Conservation (phyloP, 192 early-diverging fungal species). For the Umbelopsis vinacea region DNA sequence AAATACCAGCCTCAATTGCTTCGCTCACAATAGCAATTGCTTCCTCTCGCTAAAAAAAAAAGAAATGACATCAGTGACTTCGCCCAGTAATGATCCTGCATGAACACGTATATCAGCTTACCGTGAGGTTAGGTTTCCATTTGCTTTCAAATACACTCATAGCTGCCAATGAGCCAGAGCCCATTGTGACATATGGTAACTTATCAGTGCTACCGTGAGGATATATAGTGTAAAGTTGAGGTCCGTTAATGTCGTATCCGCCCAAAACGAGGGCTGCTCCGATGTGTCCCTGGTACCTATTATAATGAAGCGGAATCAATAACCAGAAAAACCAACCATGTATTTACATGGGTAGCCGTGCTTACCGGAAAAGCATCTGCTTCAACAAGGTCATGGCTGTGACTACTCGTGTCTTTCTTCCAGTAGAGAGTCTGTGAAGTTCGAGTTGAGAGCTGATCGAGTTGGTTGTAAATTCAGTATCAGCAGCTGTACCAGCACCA, state of each 20-base stretch:
- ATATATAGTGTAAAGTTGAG: constrained; percentile 88
- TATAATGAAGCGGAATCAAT: not conserved
- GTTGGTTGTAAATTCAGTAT: constrained; percentile 94
- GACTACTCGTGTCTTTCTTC: constrained; percentile 82
- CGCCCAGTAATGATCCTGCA: no score
- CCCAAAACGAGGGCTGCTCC: constrained; percentile 94
- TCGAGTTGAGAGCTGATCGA: constrained; percentile 94
- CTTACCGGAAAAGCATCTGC: constrained; percentile 91
- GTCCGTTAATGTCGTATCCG: constrained; percentile 89
- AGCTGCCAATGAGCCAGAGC: constrained; percentile 92
- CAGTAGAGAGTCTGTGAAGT: constrained; percentile 89
- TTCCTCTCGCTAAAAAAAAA: constrained; percentile 71
- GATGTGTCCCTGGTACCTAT: constrained; percentile 93
- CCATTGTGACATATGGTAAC: constrained; percentile 95
- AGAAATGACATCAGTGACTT: not conserved
- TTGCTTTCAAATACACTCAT: constrained; percentile 94
- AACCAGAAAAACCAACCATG: not conserved
- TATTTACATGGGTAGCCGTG: not conserved
- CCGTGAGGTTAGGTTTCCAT: constrained; percentile 81
- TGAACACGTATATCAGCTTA: constrained; percentile 27
- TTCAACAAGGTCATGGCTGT: constrained; percentile 98
- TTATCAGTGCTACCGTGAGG: constrained; percentile 97
- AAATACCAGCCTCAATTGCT: constrained; percentile 96
- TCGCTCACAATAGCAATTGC: constrained; percentile 90
- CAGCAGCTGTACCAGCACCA: constrained; percentile 98